Percentiles rank a stretch among this genome's conserved stretches.
These are phyloP conservation scores for Hyphodiscus sp. DNA, from an alignment of 2,329 filamentous ascomycete genomes.

Conservation along the genomic window DNA sequence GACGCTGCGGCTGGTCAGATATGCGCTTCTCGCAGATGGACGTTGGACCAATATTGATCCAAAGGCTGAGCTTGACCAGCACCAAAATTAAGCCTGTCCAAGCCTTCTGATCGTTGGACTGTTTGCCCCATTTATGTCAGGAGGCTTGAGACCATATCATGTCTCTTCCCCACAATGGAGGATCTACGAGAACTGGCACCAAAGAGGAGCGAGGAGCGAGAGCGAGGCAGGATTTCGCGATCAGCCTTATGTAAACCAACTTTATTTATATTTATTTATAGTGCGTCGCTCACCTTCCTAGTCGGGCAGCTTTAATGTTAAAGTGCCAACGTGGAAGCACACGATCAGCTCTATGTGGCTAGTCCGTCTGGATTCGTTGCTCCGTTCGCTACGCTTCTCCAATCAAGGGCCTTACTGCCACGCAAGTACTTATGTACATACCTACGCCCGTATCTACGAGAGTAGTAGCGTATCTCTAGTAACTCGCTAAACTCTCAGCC, in stretches of 20 bases:
- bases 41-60: background rate
- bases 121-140: background rate
- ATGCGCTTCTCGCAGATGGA: background rate
- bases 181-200: background rate
- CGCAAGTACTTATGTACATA: too few species aligned
- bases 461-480: too few species aligned
- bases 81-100: background rate
- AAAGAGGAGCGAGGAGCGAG: background rate
- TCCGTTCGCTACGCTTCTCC: background rate
- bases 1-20: background rate
- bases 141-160: background rate
- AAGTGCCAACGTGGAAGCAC: background rate
- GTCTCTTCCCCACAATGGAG: background rate
- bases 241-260: background rate
- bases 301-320: background rate
- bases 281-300: background rate
- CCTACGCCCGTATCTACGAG: too few species aligned
- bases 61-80: background rate
- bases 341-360: background rate
- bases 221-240: background rate
- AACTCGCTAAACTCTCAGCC: too few species aligned
- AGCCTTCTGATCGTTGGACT: background rate
- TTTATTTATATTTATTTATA: background rate
- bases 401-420: too few species aligned
- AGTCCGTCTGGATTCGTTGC: background rate